These are phyloP conservation scores for Epithemia pelagica DNA, from an alignment of 108 stramenopile genomes.

Conservation along the genomic window DNA sequence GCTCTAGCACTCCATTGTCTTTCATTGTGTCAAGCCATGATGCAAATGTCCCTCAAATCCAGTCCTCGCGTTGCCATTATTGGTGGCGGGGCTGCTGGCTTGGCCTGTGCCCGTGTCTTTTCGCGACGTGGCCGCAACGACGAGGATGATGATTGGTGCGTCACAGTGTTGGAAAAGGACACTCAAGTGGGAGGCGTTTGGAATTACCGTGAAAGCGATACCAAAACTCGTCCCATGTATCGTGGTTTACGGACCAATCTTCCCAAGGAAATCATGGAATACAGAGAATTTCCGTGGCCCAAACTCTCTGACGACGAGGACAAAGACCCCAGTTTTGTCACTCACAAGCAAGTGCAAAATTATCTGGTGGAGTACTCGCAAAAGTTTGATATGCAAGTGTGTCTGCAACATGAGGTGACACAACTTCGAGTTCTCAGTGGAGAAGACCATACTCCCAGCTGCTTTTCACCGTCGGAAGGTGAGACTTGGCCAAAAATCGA, in stretches of 20 bases:
- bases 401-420: slow-evolving; percentile 47
- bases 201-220: slow-evolving; percentile 26
- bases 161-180: slow-evolving; percentile 48
- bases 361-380: slow-evolving; percentile 56
- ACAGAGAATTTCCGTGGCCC: slow-evolving; percentile 69
- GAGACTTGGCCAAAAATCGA: slow-evolving; percentile 32
- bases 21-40: too few species aligned
- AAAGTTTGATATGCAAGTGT: slow-evolving; percentile 37
- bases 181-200: slow-evolving; percentile 61
- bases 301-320: slow-evolving; percentile 1
- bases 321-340: slow-evolving; percentile 50
- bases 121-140: too few species aligned
- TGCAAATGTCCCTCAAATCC: too few species aligned
- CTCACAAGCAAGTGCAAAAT: slow-evolving; percentile 50
- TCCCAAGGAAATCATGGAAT: slow-evolving; percentile 81
- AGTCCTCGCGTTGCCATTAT: slow-evolving; percentile 59
- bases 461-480: slow-evolving; percentile 1
- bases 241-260: slow-evolving; percentile 69
- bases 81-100: slow-evolving; percentile 76
- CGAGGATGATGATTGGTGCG: slow-evolving; percentile 11
- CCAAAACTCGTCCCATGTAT: slow-evolving; percentile 64
- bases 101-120: slow-evolving; percentile 62
- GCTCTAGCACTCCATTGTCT: too few species aligned
- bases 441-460: neutral
- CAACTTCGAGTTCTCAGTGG: slow-evolving; percentile 42